Evolutionary conservation across 208 protist species (phyloP).

Genomic region (Lotmaria passim): DNA sequence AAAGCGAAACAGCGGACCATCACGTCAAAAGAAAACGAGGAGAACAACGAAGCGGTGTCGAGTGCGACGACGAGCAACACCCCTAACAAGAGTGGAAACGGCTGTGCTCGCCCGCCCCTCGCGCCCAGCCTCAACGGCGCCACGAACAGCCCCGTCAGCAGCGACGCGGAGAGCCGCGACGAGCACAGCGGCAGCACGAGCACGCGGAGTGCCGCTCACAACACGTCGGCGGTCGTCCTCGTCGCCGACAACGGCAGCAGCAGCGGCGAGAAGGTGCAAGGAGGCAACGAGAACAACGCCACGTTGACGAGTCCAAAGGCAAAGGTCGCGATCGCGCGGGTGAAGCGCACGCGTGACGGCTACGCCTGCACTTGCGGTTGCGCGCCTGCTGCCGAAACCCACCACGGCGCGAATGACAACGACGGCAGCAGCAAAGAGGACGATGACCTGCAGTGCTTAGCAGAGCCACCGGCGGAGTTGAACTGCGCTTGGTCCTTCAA

Average conservation of each 20-base stretch:
- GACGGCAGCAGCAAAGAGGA: background rate
- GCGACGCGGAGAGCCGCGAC: slow-evolving; percentile 18
- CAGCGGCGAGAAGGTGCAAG: too few species aligned
- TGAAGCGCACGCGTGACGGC: slow-evolving; percentile 22
- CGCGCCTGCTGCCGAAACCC: background rate
- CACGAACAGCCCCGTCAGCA: background rate
- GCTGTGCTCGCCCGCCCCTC: background rate
- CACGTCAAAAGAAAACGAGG: background rate
- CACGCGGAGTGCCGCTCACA: slow-evolving; percentile 22
- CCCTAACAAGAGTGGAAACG: background rate
- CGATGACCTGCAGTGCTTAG: background rate
- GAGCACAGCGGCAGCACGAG: slow-evolving; percentile 26
- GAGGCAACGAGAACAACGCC: background rate
- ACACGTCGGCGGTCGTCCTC: background rate
- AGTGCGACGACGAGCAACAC: too few species aligned
- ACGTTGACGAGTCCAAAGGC: background rate
- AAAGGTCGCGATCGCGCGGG: background rate
- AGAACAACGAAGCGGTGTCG: background rate
- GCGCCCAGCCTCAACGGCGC: background rate
- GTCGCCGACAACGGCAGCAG: background rate
- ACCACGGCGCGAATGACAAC: background rate
- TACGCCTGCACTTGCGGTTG: slow-evolving; percentile 3
- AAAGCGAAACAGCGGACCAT: background rate
- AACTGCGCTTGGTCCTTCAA: slow-evolving; percentile 18
- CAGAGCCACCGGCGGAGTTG: background rate